phyloP scores from a whole-genome alignment of 192 early-diverging fungal genomes.

The Geranomyces variabilis region DNA sequence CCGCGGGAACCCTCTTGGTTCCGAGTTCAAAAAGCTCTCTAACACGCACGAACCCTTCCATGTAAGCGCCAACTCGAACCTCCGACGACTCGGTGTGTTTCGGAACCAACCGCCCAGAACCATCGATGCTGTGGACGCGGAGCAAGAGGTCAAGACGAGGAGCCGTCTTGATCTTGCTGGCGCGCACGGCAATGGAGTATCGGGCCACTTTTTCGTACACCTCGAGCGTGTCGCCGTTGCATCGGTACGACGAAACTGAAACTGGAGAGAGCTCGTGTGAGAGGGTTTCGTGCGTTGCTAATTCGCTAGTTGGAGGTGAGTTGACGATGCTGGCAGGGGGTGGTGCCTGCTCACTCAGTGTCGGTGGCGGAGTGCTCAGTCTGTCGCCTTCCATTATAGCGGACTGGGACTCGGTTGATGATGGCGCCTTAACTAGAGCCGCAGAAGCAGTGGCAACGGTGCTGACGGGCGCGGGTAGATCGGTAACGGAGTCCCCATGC shows the following conservation, averaged over 20 bases:
- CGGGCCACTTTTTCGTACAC: constrained; percentile 26
- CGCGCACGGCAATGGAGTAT: not conserved
- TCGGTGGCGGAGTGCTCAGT: no score
- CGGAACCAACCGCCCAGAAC: constrained; percentile 8
- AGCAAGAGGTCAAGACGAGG: constrained; percentile 13
- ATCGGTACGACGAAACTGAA: constrained; percentile 25
- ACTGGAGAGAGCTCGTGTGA: constrained; percentile 7
- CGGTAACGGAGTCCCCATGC: no score
- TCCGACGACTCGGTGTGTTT: not conserved
- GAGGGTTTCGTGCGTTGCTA: no score
- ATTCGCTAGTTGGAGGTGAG: not conserved
- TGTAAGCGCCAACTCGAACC: not conserved
- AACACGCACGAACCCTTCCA: constrained; percentile 21
- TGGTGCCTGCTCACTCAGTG: no score
- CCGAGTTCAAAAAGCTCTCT: constrained; percentile 15
- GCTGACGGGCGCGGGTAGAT: no score
- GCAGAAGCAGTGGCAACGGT: no score
- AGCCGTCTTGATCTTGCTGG: constrained; percentile 24
- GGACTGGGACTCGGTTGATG: no score
- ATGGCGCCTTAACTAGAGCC: no score
- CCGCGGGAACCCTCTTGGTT: not conserved
- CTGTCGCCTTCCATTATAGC: no score
- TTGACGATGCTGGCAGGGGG: not conserved
- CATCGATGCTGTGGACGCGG: not conserved
- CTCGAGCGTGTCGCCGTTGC: constrained; percentile 28